Base-by-base conservation (phyloP, 179 eudicot genomes). In the Vitellaria paradoxa region DNA sequence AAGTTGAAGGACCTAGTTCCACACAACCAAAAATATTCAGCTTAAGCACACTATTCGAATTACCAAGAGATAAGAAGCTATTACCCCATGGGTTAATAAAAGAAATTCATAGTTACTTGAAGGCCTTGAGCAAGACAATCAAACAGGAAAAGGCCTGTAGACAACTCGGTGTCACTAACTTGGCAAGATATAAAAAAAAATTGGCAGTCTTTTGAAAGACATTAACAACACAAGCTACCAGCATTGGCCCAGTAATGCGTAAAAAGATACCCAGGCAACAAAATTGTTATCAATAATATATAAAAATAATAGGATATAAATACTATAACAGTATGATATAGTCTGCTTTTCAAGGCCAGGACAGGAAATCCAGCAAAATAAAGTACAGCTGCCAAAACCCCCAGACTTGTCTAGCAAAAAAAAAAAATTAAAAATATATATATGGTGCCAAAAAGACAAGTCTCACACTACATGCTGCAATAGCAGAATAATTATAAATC, bases 1-100 rank as follows among this genome's bases (percentile, higher is more conserved):
- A 83, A 95, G 92, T 78, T 93, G 98, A 64, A 95, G 88, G 80
- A 93, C 98, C 99, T 93, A 84, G 47, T 68, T 72, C 53, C 65
- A 73, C 18, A 40, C 37, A 72, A 40, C 20, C 26, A 40, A 66
- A 62, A 75, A 69, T n/a, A 9, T 37, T 76, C 71, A 66, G 52
- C 37, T 26, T 53, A 3, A 18, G 9, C 1, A 7, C 15, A 30
- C 14, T 61, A 73, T 60, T 40, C 1, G 18, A 63, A 73, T 71
- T 62, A 62, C 17, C 30, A 66, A 65, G 13, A 76, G 42, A 46
- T 52, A 52, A 49, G 46, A 63, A 9, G 55, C 53, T 53, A 56
- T 42, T 9, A 65, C 37, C 20, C 61, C 12, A 30, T 45, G 18
- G 6, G 11, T 21, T 50, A 63, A n/a, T 37, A 14, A 53, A 65